A percentile compares a stretch with the other conserved stretches of the same genome.
Evolutionary conservation across 257 asterid species (phyloP).

Genomic region (Verbascum thapsus): DNA sequence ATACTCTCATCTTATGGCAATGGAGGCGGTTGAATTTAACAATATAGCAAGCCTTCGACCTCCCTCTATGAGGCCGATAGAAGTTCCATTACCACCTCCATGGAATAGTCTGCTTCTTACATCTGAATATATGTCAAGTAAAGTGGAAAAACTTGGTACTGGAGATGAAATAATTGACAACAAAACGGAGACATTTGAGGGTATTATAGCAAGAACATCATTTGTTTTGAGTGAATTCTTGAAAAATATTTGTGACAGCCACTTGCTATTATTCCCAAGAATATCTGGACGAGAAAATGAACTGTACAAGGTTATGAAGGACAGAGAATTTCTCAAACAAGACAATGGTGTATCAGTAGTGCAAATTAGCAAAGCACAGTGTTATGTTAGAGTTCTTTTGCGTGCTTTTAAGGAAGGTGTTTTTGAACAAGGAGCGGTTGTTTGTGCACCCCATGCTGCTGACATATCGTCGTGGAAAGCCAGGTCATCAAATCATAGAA

Average conservation of each 20-base stretch:
- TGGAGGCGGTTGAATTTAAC: constrained; percentile 46
- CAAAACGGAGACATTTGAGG: constrained; percentile 41
- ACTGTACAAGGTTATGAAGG: constrained; percentile 51
- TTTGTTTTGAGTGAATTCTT: constrained; percentile 44
- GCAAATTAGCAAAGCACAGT: constrained; percentile 38
- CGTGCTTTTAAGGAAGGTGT: constrained; percentile 70
- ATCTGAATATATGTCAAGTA: constrained; percentile 25
- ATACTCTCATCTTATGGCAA: constrained; percentile 51
- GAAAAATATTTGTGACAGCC: constrained; percentile 30
- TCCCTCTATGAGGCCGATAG: constrained; percentile 47
- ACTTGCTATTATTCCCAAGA: constrained; percentile 60
- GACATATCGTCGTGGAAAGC: constrained; percentile 55
- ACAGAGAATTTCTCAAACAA: constrained; percentile 41
- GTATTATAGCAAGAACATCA: constrained; percentile 73
- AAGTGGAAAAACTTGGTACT: constrained; percentile 17
- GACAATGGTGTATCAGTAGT: constrained; percentile 32
- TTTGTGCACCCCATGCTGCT: constrained; percentile 67
- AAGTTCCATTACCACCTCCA: constrained; percentile 66
- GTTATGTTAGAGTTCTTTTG: constrained; percentile 63
- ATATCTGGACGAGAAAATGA: constrained; percentile 39
- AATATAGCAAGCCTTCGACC: constrained; percentile 49
- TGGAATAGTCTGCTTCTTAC: constrained; percentile 59
- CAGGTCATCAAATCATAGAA: constrained; percentile 43
- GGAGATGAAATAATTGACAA: constrained; percentile 27
- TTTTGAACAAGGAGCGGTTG: constrained; percentile 85